These are phyloP conservation scores for Stachybotrys elegans DNA, from an alignment of 2,329 filamentous ascomycete genomes.

Conservation along the genomic window DNA sequence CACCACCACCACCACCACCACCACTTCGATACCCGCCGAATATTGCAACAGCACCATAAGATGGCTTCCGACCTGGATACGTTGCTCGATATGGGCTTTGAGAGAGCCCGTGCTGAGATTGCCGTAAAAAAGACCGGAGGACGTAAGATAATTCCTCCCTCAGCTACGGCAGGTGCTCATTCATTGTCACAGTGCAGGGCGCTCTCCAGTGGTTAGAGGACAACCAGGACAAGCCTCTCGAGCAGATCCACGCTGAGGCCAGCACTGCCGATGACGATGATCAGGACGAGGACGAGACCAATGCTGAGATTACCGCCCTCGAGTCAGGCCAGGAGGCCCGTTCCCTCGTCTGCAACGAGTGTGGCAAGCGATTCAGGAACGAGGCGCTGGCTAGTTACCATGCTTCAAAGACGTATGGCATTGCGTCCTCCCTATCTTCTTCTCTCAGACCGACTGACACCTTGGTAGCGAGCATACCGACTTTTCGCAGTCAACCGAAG, in stretches of 20 bases:
- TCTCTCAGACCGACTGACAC: no score
- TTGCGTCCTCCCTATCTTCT: no score
- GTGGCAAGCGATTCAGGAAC: slow-evolving; percentile 83
- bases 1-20: slow-evolving; percentile 16
- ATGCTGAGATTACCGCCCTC: slow-evolving; percentile 58
- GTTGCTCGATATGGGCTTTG: slow-evolving; percentile 73
- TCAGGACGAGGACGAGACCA: slow-evolving; percentile 42
- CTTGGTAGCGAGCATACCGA: slow-evolving; percentile 68
- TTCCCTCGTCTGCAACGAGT: slow-evolving; percentile 91
- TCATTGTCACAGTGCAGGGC: slow-evolving; percentile 59
- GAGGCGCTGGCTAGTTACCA: slow-evolving; percentile 83
- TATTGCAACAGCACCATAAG: slow-evolving; percentile 31
- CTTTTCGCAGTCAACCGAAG: slow-evolving; percentile 90
- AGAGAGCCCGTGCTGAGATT: slow-evolving; percentile 72
- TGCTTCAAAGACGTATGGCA: slow-evolving; percentile 72
- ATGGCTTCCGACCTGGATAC: slow-evolving; percentile 55
- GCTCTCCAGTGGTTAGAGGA: slow-evolving; percentile 93
- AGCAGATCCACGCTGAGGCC: slow-evolving; percentile 62
- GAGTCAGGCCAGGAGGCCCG: slow-evolving; percentile 66
- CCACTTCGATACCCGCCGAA: slow-evolving; percentile 6
- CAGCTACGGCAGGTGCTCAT: background rate
- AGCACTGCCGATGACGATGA: slow-evolving; percentile 35
- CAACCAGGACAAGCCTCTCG: slow-evolving; percentile 81
- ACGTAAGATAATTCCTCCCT: slow-evolving; percentile 44
- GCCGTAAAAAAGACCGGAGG: slow-evolving; percentile 81